Evolutionary conservation across 2,329 filamentous ascomycete genomes (phyloP), one percentile per base, ranked within the genome.

Genomic region (Xylariaceae sp.): DNA sequence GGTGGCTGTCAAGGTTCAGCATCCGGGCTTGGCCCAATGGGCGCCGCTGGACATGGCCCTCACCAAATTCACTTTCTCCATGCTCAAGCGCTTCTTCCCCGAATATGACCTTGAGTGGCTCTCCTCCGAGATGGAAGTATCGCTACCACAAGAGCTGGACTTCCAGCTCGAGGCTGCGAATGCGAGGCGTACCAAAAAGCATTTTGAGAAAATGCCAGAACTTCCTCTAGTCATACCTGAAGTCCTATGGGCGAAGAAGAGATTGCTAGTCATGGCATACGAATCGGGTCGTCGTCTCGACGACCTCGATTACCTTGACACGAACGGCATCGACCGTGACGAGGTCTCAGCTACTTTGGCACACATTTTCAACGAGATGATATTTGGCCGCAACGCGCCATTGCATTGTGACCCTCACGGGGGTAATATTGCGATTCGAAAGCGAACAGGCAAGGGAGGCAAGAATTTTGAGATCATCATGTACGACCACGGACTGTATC

Each of bases 351-450:
- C 90, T 1, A 85, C 88, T 0, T 71, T 98, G 3, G 84, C 92
- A 0, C 81, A 83, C 43, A 88, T 98, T 43, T 98, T 98, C 74
- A 98, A 98, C 69, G 89, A 97, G 61, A 98, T 98, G 92, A 96
- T 98, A 51, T 98, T 98, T 51, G 89, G 90, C 34, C 77, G 82
- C 36, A 76, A 83, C 43, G 90, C 90, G 0, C 88, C 92, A 0
- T 68, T 98, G 27, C 92, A 98, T 66, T 98, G 92, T 65, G 92
- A 98, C 59, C 92, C 92, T 0, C 92, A 98, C 57, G 92, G 89
- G 33, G 92, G 92, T 31, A 98, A 98, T 57, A 84, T 98, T 39
- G 89, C 92, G 15, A 88, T 98, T 45, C 81, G 89, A 29, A 81
- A 86, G 60, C 72, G 61, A 12, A 71, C 76, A 24, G 68, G 73